Conservation (phyloP, 164 flowering plant genomes). For the Sedum album region DNA sequence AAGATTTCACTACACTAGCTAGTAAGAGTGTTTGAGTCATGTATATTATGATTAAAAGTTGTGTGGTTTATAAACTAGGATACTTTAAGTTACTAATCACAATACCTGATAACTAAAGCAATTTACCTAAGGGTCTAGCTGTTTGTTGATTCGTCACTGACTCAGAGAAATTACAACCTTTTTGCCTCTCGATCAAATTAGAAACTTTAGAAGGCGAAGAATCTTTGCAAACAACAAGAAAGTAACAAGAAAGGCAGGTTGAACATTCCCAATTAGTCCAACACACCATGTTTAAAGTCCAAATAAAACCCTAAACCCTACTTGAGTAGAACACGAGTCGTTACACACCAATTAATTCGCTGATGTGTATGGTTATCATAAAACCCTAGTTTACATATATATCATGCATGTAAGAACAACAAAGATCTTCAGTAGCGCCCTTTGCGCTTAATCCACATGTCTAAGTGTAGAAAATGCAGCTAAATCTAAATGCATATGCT, state of each 20-base stretch:
- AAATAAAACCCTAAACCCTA: neutral
- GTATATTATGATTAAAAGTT: no score
- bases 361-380: neutral
- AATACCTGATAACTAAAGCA: no score
- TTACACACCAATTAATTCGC: neutral
- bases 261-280: neutral
- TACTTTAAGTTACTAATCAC: no score
- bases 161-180: no score
- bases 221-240: neutral
- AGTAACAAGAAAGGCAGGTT: constrained; percentile 1
- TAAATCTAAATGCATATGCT: no score
- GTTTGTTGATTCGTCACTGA: no score
- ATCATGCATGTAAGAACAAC: neutral
- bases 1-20: no score
- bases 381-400: neutral
- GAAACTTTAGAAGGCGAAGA: neutral
- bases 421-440: neutral
- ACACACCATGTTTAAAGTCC: neutral
- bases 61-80: no score
- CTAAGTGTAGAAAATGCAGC: neutral
- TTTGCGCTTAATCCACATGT: neutral
- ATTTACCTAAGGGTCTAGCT: no score
- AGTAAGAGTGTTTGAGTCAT: no score
- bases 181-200: no score
- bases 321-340: neutral